Base-by-base conservation (phyloP, 2,329 filamentous ascomycete genomes). In the Chlorencoelia australis region DNA sequence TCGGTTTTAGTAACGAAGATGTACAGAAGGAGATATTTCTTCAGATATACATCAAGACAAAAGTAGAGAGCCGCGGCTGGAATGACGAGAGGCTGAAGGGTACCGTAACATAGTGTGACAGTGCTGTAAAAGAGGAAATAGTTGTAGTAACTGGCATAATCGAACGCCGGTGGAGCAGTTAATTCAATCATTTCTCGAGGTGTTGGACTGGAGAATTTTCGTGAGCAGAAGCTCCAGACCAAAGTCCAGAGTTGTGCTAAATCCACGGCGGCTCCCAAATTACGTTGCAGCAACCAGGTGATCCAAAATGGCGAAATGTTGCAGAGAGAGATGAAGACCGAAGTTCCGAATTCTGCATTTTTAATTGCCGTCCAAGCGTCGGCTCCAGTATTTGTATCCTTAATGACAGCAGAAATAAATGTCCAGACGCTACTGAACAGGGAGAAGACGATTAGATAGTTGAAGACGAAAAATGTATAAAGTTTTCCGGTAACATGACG, bases 1-100 rank as follows among this genome's bases (percentile, higher is more conserved):
- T 98, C 91, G 18, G 82, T 94, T 66, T 96, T 98, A 30, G 91
- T 98, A 46, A 94, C 74, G 55, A 95, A 96, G 46, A 95, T 82
- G 61, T 98, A 94, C 47, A 96, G 71, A 25, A 96, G 64, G 30
- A 95, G 67, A 55, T 98, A 98, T 63, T 96, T 96, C 71, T 94
- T 95, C 55, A 96, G 68, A 61, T 81, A 85, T 4, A 79, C 79
- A 58, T 98, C 91, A 33, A 98, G 67, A 34, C 67, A 65, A 58
- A 96, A 96, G 67, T 95, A 98, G 19, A 95, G 62, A 2, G 88
- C 87, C 1, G 84, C 86, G 25, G 93, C 82, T 0, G 84, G 78
- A 6, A 98, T 69, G 2, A 91, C 82, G 16, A 96, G 69, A 0
- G 91, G 91, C 59, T 96, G 91, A 35, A 96, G 69, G 2, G 79